Percentiles rank a stretch among this genome's conserved stretches.
Conservation (phyloP, 768 basidiomycete genomes). For the Mycena metata region DNA sequence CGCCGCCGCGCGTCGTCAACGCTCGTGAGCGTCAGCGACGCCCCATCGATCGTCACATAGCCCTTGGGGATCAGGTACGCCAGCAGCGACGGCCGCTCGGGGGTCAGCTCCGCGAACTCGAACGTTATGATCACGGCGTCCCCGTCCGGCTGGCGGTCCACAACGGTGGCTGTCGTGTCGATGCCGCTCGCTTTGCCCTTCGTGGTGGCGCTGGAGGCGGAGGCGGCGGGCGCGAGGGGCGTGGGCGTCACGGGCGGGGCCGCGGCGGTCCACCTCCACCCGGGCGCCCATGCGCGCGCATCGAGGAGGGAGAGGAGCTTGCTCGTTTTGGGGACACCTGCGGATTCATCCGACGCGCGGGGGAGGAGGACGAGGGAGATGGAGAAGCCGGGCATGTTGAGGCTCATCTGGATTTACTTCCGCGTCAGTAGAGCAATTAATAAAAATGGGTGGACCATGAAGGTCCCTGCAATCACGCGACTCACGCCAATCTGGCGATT, state of each 20-base stretch:
- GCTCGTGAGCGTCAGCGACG: slow-evolving; percentile 90
- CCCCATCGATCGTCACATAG: slow-evolving; percentile 94
- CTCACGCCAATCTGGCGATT: slow-evolving; percentile 67
- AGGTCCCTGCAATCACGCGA: slow-evolving; percentile 82
- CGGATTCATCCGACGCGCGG: slow-evolving; percentile 46
- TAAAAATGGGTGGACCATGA: slow-evolving; percentile 70
- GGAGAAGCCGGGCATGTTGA: slow-evolving; percentile 95
- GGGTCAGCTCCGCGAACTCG: slow-evolving; percentile 74
- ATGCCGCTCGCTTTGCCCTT: slow-evolving; percentile 47
- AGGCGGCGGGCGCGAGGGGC: slow-evolving; percentile 34
- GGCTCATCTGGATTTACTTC: slow-evolving; percentile 70
- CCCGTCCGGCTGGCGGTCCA: slow-evolving; percentile 78
- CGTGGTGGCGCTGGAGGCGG: slow-evolving; percentile 10
- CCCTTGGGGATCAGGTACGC: slow-evolving; percentile 94
- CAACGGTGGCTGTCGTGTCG: slow-evolving; percentile 86
- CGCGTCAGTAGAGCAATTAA: not conserved
- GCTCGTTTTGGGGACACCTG: slow-evolving; percentile 52
- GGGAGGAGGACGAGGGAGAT: slow-evolving; percentile 87
- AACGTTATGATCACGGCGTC: slow-evolving; percentile 91
- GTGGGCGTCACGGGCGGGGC: slow-evolving; percentile 51
- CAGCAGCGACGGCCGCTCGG: slow-evolving; percentile 72
- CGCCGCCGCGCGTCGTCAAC: slow-evolving; percentile 73
- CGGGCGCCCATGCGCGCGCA: slow-evolving; percentile 75
- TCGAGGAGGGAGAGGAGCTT: slow-evolving; percentile 78
- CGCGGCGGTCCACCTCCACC: slow-evolving; percentile 86